Conservation (phyloP, 2,329 filamentous ascomycete genomes). For the Fusarium mangiferae region DNA sequence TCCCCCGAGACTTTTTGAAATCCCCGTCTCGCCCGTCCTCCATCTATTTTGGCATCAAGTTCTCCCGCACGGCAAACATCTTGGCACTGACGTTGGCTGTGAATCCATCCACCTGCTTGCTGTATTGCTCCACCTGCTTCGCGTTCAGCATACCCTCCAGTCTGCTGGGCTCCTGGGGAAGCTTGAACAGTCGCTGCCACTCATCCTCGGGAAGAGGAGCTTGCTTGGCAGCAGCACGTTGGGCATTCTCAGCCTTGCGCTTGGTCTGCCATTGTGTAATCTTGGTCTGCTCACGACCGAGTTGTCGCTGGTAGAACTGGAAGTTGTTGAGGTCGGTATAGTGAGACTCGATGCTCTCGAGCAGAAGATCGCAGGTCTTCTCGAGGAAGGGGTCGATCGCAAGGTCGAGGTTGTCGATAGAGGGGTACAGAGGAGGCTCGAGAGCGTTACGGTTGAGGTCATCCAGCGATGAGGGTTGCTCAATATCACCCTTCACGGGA, state of each 20-base stretch:
- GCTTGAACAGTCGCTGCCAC: constrained; percentile 98
- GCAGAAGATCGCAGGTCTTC: constrained; percentile 95
- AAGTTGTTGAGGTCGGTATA: constrained; percentile 99
- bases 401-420: constrained; percentile 89
- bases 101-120: constrained; percentile 95
- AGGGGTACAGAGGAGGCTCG: constrained; percentile 79
- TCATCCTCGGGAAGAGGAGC: constrained; percentile 91
- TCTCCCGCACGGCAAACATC: constrained; percentile 94
- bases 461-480: constrained; percentile 81
- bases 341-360: constrained; percentile 97
- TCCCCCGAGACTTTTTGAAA: constrained; percentile 42
- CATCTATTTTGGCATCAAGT: constrained; percentile 66
- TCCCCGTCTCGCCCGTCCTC: constrained; percentile 19
- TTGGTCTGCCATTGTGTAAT: constrained; percentile 97
- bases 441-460: constrained; percentile 76
- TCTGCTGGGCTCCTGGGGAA: constrained; percentile 92
- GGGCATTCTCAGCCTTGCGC: constrained; percentile 94
- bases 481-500: constrained; percentile 70
- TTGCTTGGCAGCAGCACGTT: constrained; percentile 87
- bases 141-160: constrained; percentile 95
- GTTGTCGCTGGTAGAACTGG: constrained; percentile 93
- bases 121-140: constrained; percentile 97
- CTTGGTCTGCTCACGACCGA: constrained; percentile 94
- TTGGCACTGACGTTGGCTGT: constrained; percentile 91
- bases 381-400: constrained; percentile 97